Percentiles rank a stretch among this genome's conserved stretches.
Evolutionary conservation across 192 early-diverging fungal species (phyloP).

Genomic region (Coemansia sp.): DNA sequence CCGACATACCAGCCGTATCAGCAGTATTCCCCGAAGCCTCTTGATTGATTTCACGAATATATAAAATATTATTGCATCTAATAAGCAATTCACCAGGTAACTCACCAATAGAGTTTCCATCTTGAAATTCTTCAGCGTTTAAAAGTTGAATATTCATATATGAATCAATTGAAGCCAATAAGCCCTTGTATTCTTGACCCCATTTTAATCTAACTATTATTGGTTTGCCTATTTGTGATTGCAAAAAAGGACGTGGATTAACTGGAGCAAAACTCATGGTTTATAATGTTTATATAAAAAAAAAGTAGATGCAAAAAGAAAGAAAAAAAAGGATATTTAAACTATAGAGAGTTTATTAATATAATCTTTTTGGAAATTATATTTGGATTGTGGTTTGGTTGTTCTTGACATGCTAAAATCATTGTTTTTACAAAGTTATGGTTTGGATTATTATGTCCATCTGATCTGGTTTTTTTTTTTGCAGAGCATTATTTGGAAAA

Average conservation of each 20-base stretch:
- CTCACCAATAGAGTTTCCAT: conserved; percentile 80
- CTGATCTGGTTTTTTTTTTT: too few relatives aligned
- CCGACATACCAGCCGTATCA: background rate
- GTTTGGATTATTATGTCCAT: too few relatives aligned
- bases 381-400: too few relatives aligned
- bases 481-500: too few relatives aligned
- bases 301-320: background rate
- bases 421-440: too few relatives aligned
- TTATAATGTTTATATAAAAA: background rate
- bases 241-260: conserved; percentile 97
- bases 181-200: conserved; percentile 97
- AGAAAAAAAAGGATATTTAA: too few relatives aligned
- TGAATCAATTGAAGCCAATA: conserved; percentile 83
- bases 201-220: conserved; percentile 95
- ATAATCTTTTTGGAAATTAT: too few relatives aligned
- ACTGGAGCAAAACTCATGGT: conserved; percentile 72
- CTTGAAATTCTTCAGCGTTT: conserved; percentile 93
- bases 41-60: conserved; percentile 68
- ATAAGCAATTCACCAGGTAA: conserved; percentile 91
- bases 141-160: conserved; percentile 98
- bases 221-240: conserved; percentile 86
- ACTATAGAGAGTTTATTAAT: too few relatives aligned
- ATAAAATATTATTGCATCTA: conserved; percentile 84
- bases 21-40: conserved; percentile 15
- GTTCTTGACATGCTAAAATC: too few relatives aligned